Evolutionary conservation across 1,284 basidiomycete genomes (phyloP).

Genomic region (Tremellales sp.): DNA sequence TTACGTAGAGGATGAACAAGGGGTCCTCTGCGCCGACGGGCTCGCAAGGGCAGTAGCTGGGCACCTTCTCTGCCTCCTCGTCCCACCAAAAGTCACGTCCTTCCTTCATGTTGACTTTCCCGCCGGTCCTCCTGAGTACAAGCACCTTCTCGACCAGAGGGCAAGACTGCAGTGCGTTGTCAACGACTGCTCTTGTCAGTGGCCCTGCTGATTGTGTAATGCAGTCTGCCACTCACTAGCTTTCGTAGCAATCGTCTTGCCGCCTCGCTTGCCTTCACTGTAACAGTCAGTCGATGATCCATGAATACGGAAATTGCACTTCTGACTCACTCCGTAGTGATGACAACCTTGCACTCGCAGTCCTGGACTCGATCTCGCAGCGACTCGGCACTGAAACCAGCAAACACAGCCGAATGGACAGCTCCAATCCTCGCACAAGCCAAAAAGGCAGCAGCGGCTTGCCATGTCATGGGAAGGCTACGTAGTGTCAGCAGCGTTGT

Average conservation of each 20-base stretch:
- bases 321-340: constrained; percentile 71
- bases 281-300: not conserved
- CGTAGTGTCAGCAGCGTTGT: not conserved
- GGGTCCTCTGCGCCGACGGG: constrained; percentile 88
- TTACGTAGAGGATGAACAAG: constrained; percentile 93
- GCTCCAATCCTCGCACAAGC: constrained; percentile 97
- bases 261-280: constrained; percentile 83
- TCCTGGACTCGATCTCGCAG: constrained; percentile 90
- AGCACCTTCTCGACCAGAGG: constrained; percentile 85
- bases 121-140: constrained; percentile 85
- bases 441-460: constrained; percentile 90
- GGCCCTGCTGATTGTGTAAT: not conserved
- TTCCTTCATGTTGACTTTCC: constrained; percentile 71
- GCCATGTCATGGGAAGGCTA: constrained; percentile 58
- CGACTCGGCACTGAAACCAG: constrained; percentile 95
- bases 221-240: constrained; percentile 51
- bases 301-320: not conserved
- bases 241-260: constrained; percentile 94
- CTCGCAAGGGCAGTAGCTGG: constrained; percentile 85
- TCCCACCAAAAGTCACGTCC: constrained; percentile 97
- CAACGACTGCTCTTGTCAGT: constrained; percentile 62
- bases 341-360: constrained; percentile 82
- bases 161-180: constrained; percentile 82
- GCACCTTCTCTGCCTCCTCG: constrained; percentile 78
- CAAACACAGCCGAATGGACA: constrained; percentile 97